These are phyloP conservation scores for Hyparrhenia diplandra DNA, from an alignment of 176 grass and related monocot genomes.

Conservation along the genomic window DNA sequence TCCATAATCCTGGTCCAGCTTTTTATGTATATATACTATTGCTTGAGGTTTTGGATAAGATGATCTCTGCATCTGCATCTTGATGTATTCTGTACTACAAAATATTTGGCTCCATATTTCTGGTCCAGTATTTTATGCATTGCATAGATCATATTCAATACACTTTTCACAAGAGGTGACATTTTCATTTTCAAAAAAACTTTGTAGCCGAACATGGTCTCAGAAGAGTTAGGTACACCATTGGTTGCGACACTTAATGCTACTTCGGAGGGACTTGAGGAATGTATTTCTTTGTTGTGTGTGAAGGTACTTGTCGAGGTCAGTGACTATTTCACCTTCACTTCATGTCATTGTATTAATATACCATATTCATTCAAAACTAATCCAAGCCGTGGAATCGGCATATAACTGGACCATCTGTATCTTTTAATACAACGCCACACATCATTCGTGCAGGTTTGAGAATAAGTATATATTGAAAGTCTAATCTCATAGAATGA, in stretches of 20 bases:
- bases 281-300: constrained; percentile 25
- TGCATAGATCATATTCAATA: background rate
- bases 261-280: constrained; percentile 22
- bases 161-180: background rate
- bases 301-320: constrained; percentile 32
- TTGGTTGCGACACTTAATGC: constrained; percentile 29
- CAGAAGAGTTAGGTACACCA: constrained; percentile 29
- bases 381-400: too few relatives aligned
- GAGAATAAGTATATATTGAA: background rate
- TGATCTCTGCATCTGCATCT: background rate
- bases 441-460: background rate
- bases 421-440: background rate
- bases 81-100: background rate
- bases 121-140: background rate
- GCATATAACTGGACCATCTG: too few relatives aligned
- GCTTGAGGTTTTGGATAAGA: background rate
- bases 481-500: too few relatives aligned
- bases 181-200: background rate
- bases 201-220: constrained; percentile 34
- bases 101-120: background rate
- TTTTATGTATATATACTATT: too few relatives aligned
- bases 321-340: background rate
- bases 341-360: background rate
- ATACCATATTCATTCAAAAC: too few relatives aligned
- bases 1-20: too few relatives aligned